These are phyloP conservation scores for Monilinia fructicola DNA, from an alignment of 2,329 filamentous ascomycete species.

Conservation along the genomic window DNA sequence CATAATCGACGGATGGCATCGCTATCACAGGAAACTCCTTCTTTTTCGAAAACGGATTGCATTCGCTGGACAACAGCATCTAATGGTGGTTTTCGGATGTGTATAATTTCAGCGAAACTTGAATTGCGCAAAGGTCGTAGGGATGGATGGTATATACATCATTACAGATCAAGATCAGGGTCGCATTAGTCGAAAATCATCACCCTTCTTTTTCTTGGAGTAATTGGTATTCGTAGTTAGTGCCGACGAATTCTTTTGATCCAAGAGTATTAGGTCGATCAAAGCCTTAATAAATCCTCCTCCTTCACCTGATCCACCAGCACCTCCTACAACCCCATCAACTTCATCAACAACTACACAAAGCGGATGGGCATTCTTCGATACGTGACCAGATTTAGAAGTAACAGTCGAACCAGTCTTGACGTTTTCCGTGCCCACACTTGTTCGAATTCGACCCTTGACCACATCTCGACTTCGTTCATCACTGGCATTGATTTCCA, in stretches of 20 bases:
- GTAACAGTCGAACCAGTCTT: conserved; percentile 63
- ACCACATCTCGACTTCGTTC: conserved; percentile 89
- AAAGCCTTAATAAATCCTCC: conserved; percentile 94
- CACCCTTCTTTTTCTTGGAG: conserved; percentile 64
- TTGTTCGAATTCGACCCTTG: conserved; percentile 85
- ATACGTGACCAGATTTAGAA: conserved; percentile 53
- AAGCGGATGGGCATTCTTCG: conserved; percentile 78
- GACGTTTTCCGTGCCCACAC: conserved; percentile 91
- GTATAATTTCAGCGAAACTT: conserved; percentile 81
- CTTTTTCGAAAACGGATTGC: conserved; percentile 81
- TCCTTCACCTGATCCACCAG: conserved; percentile 76
- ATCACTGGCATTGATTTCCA: conserved; percentile 98
- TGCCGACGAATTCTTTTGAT: conserved; percentile 70
- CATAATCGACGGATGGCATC: conserved; percentile 85
- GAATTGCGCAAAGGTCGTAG: conserved; percentile 85
- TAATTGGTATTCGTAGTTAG: conserved; percentile 41
- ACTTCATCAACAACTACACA: conserved; percentile 97
- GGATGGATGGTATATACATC: conserved; percentile 96
- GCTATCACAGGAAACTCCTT: conserved; percentile 83
- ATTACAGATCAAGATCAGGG: conserved; percentile 96
- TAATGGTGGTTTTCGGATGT: conserved; percentile 83
- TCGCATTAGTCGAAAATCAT: conserved; percentile 82
- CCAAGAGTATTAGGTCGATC: conserved; percentile 82
- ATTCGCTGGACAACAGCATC: conserved; percentile 82
- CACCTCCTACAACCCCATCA: conserved; percentile 85